Percentiles rank a stretch among this genome's conserved stretches.
phyloP scores from a whole-genome alignment of 2,329 filamentous ascomycete species.

The Pseudogymnoascus verrucosus region DNA sequence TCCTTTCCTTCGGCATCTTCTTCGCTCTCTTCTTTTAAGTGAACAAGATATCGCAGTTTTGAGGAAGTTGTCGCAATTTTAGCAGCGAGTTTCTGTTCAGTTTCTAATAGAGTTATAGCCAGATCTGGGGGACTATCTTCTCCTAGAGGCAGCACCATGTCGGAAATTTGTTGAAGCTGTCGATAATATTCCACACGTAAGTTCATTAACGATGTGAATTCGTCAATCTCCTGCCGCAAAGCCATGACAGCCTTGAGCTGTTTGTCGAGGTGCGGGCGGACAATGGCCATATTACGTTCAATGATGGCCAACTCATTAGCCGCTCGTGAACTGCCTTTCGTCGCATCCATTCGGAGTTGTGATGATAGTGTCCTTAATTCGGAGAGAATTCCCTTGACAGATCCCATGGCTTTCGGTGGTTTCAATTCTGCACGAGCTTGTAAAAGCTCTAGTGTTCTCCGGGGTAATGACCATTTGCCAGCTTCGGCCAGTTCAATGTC shows the following conservation, averaged over 20 bases:
- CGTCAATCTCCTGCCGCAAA: conserved; percentile 63
- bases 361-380: conserved; percentile 59
- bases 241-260: conserved; percentile 42
- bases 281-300: conserved; percentile 50
- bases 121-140: conserved; percentile 40
- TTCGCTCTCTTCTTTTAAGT: conserved; percentile 41
- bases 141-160: conserved; percentile 60
- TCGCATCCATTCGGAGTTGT: conserved; percentile 50
- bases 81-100: conserved; percentile 44
- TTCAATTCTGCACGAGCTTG: conserved; percentile 39
- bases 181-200: conserved; percentile 80
- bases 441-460: conserved; percentile 48
- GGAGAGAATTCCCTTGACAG: conserved; percentile 61
- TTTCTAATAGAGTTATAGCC: conserved; percentile 32
- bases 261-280: conserved; percentile 45
- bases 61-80: conserved; percentile 57
- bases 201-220: conserved; percentile 75
- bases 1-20: conserved; percentile 56
- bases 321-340: conserved; percentile 46
- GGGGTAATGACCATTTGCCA: conserved; percentile 61
- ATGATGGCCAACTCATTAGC: conserved; percentile 58
- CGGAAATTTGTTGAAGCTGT: conserved; percentile 84
- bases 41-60: conserved; percentile 64
- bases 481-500: neutral
- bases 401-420: conserved; percentile 45